Percentiles rank a stretch among this genome's conserved stretches.
Evolutionary conservation across 2,329 filamentous ascomycete genomes (phyloP).

Genomic region (Fusarium sp.): DNA sequence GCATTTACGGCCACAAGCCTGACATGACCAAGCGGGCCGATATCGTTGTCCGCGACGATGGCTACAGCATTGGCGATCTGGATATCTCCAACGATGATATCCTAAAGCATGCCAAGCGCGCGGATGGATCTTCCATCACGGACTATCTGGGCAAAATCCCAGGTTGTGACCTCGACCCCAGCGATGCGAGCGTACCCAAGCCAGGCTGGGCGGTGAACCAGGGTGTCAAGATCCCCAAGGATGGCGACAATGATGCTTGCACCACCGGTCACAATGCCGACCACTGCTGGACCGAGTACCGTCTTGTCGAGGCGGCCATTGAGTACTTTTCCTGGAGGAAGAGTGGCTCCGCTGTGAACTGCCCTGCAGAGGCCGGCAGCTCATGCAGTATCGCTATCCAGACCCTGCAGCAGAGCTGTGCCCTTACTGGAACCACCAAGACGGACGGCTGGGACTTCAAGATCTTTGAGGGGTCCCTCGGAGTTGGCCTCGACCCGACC

Average conservation of each 20-base stretch:
- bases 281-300: not conserved
- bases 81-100: not conserved
- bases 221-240: not conserved
- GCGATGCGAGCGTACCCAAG: not conserved
- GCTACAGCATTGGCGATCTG: not conserved
- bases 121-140: not conserved
- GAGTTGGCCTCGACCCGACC: not conserved
- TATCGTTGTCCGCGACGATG: not conserved
- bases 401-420: not conserved
- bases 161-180: not conserved
- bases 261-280: not conserved
- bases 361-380: not conserved
- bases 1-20: not conserved
- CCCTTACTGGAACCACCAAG: not conserved
- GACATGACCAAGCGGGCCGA: constrained; percentile 3
- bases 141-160: constrained; percentile 1
- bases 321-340: constrained; percentile 6
- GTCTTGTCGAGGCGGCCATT: not conserved
- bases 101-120: constrained; percentile 2
- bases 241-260: not conserved
- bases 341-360: not conserved
- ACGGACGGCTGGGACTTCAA: constrained; percentile 1
- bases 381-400: constrained; percentile 3
- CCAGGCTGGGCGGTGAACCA: constrained; percentile 2
- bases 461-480: not conserved